Evolutionary conservation across 2,329 filamentous ascomycete species (phyloP), one percentile per base, ranked within the genome.

Genomic region (Aspergillus quadricinctus): DNA sequence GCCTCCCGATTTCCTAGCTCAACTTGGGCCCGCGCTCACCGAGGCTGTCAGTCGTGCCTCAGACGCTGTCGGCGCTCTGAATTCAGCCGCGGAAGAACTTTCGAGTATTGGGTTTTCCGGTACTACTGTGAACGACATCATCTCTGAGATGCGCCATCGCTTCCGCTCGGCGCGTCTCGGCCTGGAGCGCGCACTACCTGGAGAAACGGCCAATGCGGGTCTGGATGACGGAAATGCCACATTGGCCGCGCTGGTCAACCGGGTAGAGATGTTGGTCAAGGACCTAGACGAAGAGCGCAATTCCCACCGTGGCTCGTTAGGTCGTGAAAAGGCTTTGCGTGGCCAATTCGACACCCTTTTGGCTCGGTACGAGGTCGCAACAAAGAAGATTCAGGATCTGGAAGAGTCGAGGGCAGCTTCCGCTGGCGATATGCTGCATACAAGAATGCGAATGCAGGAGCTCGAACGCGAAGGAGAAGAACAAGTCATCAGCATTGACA

Each of bases 301-400:
- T 5, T 61, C 66, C 4, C 64, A 76, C 29, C 55, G 69, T 28
- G 70, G 70, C 40, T 70, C 71, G 17, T 60, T 72, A 50, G 66
- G 68, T 37, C 72, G 73, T 19, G 75, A 79, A 60, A 68, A 64
- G 35, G 73, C 70, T 17, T 63, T 80, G 28, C 71, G 72, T n/a
- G 70, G 70, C 17, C 74, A 80, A 52, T 80, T 80, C 45, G 72
- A 79, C 49, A 67, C 68, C 45, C 64, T 75, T n/a, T 60, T 78
- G 21, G 54, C 67, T 35, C 69, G 73, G 21, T 69, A 74, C 31
- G 73, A 78, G 51, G 66, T 69, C 19, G 70, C 72, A 5, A 68
- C 66, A 28, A 68, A 66, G 27, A 74, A 73, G 52, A 70, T 75
- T 46, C 61, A 63, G 11, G 69, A 68, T 10, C 63, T 79, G 5